Percentiles rank a stretch among this genome's conserved stretches.
phyloP scores from a whole-genome alignment of 345 rosid genomes.

The Salix exigua region DNA sequence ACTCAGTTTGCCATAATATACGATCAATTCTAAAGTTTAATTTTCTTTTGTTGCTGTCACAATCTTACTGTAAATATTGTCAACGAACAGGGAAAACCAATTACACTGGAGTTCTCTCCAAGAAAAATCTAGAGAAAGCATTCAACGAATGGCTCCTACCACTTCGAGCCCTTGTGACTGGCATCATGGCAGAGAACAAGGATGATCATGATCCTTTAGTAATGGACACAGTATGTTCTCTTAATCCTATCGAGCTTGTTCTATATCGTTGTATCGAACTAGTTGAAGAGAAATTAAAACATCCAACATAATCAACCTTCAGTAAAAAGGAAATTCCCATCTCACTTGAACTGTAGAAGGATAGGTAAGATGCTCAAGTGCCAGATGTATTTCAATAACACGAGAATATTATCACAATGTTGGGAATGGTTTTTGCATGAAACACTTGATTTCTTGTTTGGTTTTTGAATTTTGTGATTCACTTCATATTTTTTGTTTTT shows the following conservation, averaged over 20 bases:
- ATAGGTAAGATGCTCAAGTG: neutral
- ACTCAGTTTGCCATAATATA: neutral
- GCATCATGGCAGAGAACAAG: slow-evolving; percentile 42
- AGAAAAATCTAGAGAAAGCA: slow-evolving; percentile 56
- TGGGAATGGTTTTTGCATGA: neutral
- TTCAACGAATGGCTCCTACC: slow-evolving; percentile 83
- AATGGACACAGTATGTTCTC: slow-evolving; percentile 30
- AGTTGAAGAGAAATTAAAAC: slow-evolving; percentile 59
- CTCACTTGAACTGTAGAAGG: neutral
- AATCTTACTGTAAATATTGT: neutral
- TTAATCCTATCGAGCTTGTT: slow-evolving; percentile 68
- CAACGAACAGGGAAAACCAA: slow-evolving; percentile 46
- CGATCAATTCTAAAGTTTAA: neutral
- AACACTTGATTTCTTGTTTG: neutral
- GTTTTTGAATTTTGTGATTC: neutral
- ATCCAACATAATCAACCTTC: neutral
- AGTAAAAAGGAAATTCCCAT: neutral
- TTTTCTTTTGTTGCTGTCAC: no score
- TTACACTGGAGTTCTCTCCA: slow-evolving; percentile 42
- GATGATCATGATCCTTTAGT: slow-evolving; percentile 37
- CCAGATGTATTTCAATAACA: neutral
- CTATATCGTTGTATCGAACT: slow-evolving; percentile 83
- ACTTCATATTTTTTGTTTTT: no score
- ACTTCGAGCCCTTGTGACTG: slow-evolving; percentile 54
- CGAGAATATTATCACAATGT: neutral